These are phyloP conservation scores for Kwoniella shivajii DNA, from an alignment of 1,284 basidiomycete genomes.

Conservation along the genomic window DNA sequence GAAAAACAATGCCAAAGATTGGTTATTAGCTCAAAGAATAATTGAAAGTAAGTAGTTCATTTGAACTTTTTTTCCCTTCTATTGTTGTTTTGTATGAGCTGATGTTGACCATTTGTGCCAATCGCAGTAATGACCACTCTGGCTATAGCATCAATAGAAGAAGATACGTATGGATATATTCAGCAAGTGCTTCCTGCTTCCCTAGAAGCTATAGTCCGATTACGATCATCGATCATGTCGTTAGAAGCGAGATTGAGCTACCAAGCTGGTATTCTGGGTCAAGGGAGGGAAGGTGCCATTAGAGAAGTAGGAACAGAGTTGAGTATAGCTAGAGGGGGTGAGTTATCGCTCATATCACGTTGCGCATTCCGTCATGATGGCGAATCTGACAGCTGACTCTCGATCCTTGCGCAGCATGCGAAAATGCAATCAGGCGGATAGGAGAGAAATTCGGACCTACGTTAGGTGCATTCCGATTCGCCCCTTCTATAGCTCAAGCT, in stretches of 20 bases:
- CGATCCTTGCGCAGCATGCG: slow-evolving; percentile 22
- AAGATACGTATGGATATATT: slow-evolving; percentile 48
- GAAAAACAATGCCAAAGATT: slow-evolving; percentile 19
- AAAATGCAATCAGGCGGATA: slow-evolving; percentile 33
- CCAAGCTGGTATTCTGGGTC: slow-evolving; percentile 19
- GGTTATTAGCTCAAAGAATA: slow-evolving; percentile 27
- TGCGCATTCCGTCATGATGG: not conserved
- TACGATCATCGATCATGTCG: slow-evolving; percentile 26
- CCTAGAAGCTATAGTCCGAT: slow-evolving; percentile 46
- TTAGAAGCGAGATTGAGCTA: slow-evolving; percentile 29
- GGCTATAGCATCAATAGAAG: slow-evolving; percentile 40
- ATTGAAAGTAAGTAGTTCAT: slow-evolving; percentile 42
- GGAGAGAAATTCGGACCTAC: slow-evolving; percentile 38
- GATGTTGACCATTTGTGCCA: not conserved
- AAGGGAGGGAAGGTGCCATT: slow-evolving; percentile 12
- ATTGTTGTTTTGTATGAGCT: too few species aligned
- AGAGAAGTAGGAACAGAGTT: slow-evolving; percentile 13
- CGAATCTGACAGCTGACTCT: not conserved
- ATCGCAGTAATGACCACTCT: slow-evolving; percentile 36
- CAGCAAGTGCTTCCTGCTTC: slow-evolving; percentile 46
- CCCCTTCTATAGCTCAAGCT: slow-evolving; percentile 31
- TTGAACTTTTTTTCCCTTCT: not conserved
- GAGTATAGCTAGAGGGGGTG: slow-evolving; percentile 11
- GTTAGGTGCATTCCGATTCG: slow-evolving; percentile 45
- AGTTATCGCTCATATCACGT: slow-evolving; percentile 2